A percentile compares a stretch with the other conserved stretches of the same genome.
Conservation (phyloP, 1,284 basidiomycete species). For the Porogramme epimiltina region DNA sequence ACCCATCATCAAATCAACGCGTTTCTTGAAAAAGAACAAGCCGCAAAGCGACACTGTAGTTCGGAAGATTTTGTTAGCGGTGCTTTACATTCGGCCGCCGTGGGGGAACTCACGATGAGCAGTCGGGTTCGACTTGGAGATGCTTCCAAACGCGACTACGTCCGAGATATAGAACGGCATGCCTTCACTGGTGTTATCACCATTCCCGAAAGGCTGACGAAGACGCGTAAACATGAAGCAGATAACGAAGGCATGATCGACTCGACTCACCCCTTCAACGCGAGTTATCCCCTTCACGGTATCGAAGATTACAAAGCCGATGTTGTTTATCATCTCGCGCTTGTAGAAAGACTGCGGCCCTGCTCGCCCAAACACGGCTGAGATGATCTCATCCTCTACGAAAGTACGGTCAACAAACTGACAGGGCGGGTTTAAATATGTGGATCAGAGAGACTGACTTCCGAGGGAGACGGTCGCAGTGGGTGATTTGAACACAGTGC, state of each 20-base stretch:
- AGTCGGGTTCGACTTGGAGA: too few species aligned
- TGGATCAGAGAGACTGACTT: neutral
- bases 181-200: too few species aligned
- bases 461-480: neutral
- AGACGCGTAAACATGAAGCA: too few species aligned
- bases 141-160: too few species aligned
- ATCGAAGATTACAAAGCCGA: constrained; percentile 20
- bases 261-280: constrained; percentile 13
- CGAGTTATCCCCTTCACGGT: constrained; percentile 4
- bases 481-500: constrained; percentile 6
- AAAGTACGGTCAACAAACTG: too few species aligned
- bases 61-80: too few species aligned
- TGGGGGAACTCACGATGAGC: too few species aligned
- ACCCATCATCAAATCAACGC: too few species aligned
- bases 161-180: too few species aligned
- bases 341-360: constrained; percentile 14
- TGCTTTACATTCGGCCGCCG: too few species aligned
- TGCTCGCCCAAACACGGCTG: constrained; percentile 17
- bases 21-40: constrained; percentile 20
- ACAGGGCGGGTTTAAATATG: neutral
- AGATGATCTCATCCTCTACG: constrained; percentile 16
- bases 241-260: too few species aligned
- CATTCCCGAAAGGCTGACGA: too few species aligned
- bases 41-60: constrained; percentile 12
- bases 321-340: constrained; percentile 16